A percentile compares a stretch with the other conserved stretches of the same genome.
These are phyloP conservation scores for Gracilaria gracilis DNA, from an alignment of 23 red algal genomes.

Conservation along the genomic window DNA sequence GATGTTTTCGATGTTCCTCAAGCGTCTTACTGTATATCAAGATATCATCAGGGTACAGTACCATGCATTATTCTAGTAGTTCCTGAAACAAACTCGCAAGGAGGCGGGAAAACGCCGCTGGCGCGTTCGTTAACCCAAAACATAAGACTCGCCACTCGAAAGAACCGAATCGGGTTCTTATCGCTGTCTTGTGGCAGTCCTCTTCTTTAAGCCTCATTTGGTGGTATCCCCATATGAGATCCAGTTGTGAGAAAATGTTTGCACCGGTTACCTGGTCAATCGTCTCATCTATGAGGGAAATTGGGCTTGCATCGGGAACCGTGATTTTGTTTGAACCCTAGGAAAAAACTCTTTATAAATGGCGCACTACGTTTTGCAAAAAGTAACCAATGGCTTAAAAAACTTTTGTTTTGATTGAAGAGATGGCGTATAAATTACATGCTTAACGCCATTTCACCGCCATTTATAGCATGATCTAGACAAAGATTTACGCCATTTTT, in stretches of 20 bases:
- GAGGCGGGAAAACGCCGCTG: constrained; percentile 13
- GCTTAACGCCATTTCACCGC: too few relatives aligned
- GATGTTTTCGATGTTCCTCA: constrained; percentile 9
- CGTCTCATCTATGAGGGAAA: constrained; percentile 36
- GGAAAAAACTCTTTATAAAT: too few relatives aligned
- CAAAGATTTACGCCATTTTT: too few relatives aligned
- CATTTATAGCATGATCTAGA: too few relatives aligned
- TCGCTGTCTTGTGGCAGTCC: constrained; percentile 38
- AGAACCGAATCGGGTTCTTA: constrained; percentile 28
- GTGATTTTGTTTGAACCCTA: constrained; percentile 18
- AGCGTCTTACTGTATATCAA: constrained; percentile 27
- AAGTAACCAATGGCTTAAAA: too few relatives aligned
- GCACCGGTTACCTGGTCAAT: constrained; percentile 42
- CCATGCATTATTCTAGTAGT: constrained; percentile 18
- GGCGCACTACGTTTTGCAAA: too few relatives aligned
- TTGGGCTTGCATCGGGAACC: constrained; percentile 45
- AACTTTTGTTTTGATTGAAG: too few relatives aligned
- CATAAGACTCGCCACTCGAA: constrained; percentile 34
- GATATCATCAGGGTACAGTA: constrained; percentile 33
- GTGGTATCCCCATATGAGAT: constrained; percentile 36
- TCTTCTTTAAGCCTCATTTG: constrained; percentile 50
- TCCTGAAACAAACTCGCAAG: constrained; percentile 10
- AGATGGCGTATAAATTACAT: too few relatives aligned
- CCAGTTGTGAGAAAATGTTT: constrained; percentile 45
- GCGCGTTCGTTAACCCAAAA: constrained; percentile 42